Evolutionary conservation across 192 early-diverging fungal species (phyloP), one percentile per base, ranked within the genome.

Genomic region (Mortierella hygrophila): DNA sequence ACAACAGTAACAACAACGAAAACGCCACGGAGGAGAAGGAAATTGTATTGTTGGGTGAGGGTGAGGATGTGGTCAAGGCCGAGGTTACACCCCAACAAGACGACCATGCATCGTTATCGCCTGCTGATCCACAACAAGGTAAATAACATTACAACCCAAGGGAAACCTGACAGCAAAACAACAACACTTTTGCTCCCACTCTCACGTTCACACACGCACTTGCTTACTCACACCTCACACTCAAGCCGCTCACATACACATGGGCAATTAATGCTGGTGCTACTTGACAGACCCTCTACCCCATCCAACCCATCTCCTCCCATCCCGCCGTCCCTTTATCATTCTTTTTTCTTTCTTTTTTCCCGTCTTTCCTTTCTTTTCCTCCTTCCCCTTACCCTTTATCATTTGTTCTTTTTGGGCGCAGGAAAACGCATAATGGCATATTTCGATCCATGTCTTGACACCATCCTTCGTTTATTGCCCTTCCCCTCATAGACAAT

Each of bases 11-110:
- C 18, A 57, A n/a, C 29, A 57, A 4, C 29, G 72, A 49, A 11
- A 35, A 74, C 23, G 42, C 15, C 49, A 21, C 49, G 18, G 20
- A 18, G 16, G 49, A 20, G 49, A 21, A 52, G 1, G 18, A 42
- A 57, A 72, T 32, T 57, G 55, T 57, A 32, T 72, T 79, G 52
- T 79, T 70, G 60, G 77, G 70, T 79, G 44, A 44, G 35, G 77
- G 52, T 78, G 47, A 20, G 23, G 29, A 32, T 55, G 60, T 46
- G 55, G 75, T 57, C 42, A 60, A 44, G 23, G 60, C 26, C 68
- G 72, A 42, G 35, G 75, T 70, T 54, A 60, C 65, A 70, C 80
- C 80, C 80, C 80, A 81, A 81, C 80, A 81, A 81, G 74, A 70
- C 20, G 16, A 75, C 7, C 69, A 70, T 42, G 71, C 26, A 72